Percentiles rank a stretch among this genome's conserved stretches.
These are phyloP conservation scores for Saprolegnia diclina DNA, from an alignment of 352 stramenopile species.

Conservation along the genomic window DNA sequence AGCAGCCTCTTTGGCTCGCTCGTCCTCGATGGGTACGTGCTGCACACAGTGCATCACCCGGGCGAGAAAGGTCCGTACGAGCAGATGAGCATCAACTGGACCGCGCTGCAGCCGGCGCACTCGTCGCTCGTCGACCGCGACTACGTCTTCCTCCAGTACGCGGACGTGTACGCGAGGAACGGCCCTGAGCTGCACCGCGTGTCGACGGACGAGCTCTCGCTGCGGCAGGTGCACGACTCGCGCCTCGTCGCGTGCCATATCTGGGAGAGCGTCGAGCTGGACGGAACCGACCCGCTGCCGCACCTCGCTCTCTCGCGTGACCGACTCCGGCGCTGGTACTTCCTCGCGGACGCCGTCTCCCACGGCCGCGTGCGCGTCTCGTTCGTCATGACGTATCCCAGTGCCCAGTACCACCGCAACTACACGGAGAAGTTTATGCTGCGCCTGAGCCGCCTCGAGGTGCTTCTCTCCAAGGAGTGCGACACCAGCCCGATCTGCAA, in stretches of 20 bases:
- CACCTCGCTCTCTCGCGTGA: neutral
- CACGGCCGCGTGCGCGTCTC: neutral
- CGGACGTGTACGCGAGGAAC: constrained; percentile 6
- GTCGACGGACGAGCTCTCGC: neutral
- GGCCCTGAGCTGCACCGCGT: neutral
- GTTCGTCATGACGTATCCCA: neutral
- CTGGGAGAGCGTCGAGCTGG: constrained; percentile 17
- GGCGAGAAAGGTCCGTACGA: neutral
- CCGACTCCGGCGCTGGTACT: constrained; percentile 6
- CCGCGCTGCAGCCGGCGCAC: constrained; percentile 13
- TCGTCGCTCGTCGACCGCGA: constrained; percentile 15
- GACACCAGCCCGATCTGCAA: constrained; percentile 14
- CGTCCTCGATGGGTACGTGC: constrained; percentile 14
- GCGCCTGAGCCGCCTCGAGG: neutral
- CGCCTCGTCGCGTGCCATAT: constrained; percentile 15
- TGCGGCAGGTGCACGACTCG: neutral
- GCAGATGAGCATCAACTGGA: constrained; percentile 19
- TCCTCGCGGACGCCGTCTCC: neutral
- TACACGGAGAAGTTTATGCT: constrained; percentile 5
- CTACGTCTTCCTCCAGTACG: constrained; percentile 21
- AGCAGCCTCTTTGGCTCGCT: neutral
- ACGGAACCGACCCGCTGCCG: neutral
- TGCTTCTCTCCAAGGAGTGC: neutral
- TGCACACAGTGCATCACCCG: neutral
- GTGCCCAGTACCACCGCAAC: neutral